Evolutionary conservation across 1,284 basidiomycete species (phyloP).

Genomic region (Fomes fomentarius): DNA sequence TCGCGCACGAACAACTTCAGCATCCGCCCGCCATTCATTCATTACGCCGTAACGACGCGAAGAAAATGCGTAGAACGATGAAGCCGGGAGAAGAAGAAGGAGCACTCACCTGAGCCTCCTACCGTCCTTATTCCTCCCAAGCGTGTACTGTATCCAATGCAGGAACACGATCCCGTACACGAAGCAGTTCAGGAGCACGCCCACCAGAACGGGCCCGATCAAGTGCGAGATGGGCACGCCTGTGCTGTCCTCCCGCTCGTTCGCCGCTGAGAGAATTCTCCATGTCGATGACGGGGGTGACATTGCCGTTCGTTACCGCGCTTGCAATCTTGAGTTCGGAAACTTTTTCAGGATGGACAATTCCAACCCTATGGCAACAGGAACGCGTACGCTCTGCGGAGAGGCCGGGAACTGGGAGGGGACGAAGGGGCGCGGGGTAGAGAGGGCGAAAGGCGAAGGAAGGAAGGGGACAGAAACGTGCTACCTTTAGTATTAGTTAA

Average conservation of each 20-base stretch:
- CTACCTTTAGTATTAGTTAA: too few relatives aligned
- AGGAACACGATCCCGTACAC: constrained; percentile 15
- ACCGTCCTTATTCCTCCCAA: constrained; percentile 5
- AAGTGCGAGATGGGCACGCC: background rate
- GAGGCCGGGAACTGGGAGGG: too few relatives aligned
- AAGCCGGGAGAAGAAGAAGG: background rate
- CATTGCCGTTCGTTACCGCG: too few relatives aligned
- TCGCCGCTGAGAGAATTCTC: background rate
- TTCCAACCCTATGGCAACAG: too few relatives aligned
- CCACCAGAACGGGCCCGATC: constrained; percentile 13
- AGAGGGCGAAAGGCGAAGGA: background rate
- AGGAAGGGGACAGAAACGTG: too few relatives aligned
- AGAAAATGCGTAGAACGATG: background rate
- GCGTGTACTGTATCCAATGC: constrained; percentile 12
- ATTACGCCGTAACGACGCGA: background rate
- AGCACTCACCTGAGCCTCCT: constrained; percentile 1
- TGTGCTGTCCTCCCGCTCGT: background rate
- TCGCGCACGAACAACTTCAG: background rate
- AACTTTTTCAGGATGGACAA: too few relatives aligned
- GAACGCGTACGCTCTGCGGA: too few relatives aligned
- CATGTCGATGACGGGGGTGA: background rate
- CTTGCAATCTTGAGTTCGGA: too few relatives aligned
- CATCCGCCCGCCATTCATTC: background rate
- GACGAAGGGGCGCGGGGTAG: background rate
- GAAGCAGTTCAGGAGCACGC: constrained; percentile 14